Percentiles rank a stretch among this genome's conserved stretches.
These are phyloP conservation scores for Borovskyia barvae DNA, from an alignment of 208 protist species.

Conservation along the genomic window DNA sequence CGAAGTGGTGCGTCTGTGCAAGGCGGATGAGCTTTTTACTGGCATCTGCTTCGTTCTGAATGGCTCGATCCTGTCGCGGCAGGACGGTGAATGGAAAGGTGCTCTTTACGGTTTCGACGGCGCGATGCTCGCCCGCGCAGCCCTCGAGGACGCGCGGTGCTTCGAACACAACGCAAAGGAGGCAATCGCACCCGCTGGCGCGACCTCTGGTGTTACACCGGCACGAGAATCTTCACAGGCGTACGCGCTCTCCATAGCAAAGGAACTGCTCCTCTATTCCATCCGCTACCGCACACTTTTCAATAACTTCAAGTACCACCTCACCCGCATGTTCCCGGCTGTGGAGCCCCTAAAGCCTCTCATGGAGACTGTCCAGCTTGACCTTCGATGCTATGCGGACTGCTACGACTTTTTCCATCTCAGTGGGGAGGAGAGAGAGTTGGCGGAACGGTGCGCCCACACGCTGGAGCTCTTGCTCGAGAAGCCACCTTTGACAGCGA, in stretches of 20 bases:
- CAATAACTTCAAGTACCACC: slow-evolving; percentile 87
- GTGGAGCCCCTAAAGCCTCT: slow-evolving; percentile 54
- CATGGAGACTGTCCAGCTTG: slow-evolving; percentile 58
- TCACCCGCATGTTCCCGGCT: slow-evolving; percentile 73
- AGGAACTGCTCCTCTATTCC: slow-evolving; percentile 52
- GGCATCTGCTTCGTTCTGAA: slow-evolving; percentile 76
- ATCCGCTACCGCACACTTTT: slow-evolving; percentile 67
- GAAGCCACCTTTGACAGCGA: slow-evolving; percentile 2
- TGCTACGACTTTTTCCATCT: slow-evolving; percentile 53
- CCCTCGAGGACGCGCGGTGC: slow-evolving; percentile 90
- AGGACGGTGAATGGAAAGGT: slow-evolving; percentile 42
- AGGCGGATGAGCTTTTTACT: slow-evolving; percentile 15
- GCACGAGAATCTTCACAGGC: neutral
- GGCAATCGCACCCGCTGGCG: no score
- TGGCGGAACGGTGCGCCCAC: slow-evolving; percentile 26
- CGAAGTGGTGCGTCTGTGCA: slow-evolving; percentile 41
- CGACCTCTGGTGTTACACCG: neutral
- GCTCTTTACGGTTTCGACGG: slow-evolving; percentile 69
- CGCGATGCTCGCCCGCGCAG: slow-evolving; percentile 96
- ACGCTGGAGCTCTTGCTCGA: slow-evolving; percentile 34
- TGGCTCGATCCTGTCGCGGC: slow-evolving; percentile 48
- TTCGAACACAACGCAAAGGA: slow-evolving; percentile 69
- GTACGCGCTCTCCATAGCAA: slow-evolving; percentile 32
- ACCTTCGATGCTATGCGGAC: slow-evolving; percentile 62
- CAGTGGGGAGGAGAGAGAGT: slow-evolving; percentile 14